Evolutionary conservation across 2,329 filamentous ascomycete species (phyloP).

Genomic region (Malbranchea zuffiana): DNA sequence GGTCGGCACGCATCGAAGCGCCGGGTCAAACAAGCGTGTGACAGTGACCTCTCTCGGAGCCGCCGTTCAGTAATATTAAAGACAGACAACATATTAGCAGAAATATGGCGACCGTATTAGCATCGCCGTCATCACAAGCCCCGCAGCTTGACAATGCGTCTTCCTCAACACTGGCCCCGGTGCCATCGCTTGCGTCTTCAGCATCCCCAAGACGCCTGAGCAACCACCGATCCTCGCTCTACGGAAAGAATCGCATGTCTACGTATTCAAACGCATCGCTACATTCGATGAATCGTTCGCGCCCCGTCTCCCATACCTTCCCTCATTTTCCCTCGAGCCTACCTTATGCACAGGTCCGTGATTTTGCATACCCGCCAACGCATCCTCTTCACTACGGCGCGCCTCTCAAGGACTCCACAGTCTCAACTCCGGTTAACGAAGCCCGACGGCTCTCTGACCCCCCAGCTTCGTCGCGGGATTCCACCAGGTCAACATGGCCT

Average conservation of each 20-base stretch:
- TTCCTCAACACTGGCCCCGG: conserved; percentile 20
- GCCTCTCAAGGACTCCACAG: conserved; percentile 64
- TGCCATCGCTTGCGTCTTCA: conserved; percentile 42
- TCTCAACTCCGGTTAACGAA: conserved; percentile 78
- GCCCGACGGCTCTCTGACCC: conserved; percentile 69
- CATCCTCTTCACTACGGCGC: conserved; percentile 92
- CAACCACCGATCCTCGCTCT: conserved; percentile 60
- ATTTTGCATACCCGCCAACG: conserved; percentile 78
- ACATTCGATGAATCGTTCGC: conserved; percentile 50
- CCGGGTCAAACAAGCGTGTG: too few species aligned
- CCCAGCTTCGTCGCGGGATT: conserved; percentile 64
- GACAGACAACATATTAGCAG: too few species aligned
- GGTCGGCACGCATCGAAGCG: too few species aligned
- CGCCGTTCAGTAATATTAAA: too few species aligned
- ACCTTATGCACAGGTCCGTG: conserved; percentile 78
- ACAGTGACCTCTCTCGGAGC: too few species aligned
- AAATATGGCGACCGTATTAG: conserved; percentile 26
- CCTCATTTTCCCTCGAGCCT: conserved; percentile 77
- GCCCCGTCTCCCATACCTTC: conserved; percentile 70
- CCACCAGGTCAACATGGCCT: conserved; percentile 48
- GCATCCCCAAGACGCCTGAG: conserved; percentile 47
- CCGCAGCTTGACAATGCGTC: conserved; percentile 22
- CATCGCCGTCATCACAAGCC: conserved; percentile 26
- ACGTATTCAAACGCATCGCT: conserved; percentile 69
- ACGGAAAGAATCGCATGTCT: conserved; percentile 69